phyloP scores from a whole-genome alignment of 768 basidiomycete species.

The Lentinus brumalis region DNA sequence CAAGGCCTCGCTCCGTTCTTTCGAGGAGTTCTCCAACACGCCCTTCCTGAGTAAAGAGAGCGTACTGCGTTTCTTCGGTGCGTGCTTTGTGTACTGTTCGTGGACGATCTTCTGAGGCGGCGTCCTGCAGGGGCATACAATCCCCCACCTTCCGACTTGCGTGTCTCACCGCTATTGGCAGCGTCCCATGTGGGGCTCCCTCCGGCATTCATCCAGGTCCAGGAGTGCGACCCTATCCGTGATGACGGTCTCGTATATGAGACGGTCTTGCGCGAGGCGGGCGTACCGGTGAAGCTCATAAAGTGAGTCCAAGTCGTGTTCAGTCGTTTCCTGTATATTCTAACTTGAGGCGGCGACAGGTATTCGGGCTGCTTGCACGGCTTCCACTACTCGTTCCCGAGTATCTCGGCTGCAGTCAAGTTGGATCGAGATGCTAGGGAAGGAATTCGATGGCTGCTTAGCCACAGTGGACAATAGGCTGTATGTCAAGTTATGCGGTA shows the following conservation, averaged over 20 bases:
- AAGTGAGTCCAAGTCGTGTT: slow-evolving; percentile 15
- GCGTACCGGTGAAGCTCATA: slow-evolving; percentile 25
- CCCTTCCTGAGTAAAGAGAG: not conserved
- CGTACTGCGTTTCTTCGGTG: not conserved
- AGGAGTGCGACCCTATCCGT: slow-evolving; percentile 28
- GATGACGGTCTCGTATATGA: slow-evolving; percentile 33
- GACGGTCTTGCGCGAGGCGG: slow-evolving; percentile 22
- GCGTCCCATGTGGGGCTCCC: slow-evolving; percentile 24
- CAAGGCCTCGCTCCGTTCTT: not conserved
- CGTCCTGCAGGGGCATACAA: not conserved
- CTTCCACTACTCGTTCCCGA: slow-evolving; percentile 11
- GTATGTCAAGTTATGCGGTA: too few species aligned
- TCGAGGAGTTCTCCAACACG: not conserved
- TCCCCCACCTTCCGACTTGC: slow-evolving; percentile 4
- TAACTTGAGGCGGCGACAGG: slow-evolving; percentile 2
- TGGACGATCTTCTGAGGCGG: too few species aligned
- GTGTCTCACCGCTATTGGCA: slow-evolving; percentile 23
- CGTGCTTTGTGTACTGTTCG: too few species aligned
- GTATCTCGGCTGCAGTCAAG: slow-evolving; percentile 10
- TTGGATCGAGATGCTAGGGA: slow-evolving; percentile 17
- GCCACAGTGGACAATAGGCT: too few species aligned
- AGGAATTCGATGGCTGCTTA: slow-evolving; percentile 27
- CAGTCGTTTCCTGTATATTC: not conserved
- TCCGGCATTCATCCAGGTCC: slow-evolving; percentile 27
- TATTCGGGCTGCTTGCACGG: slow-evolving; percentile 29